These are phyloP conservation scores for Ascochyta rabiei DNA, from an alignment of 2,329 filamentous ascomycete genomes.

Conservation along the genomic window DNA sequence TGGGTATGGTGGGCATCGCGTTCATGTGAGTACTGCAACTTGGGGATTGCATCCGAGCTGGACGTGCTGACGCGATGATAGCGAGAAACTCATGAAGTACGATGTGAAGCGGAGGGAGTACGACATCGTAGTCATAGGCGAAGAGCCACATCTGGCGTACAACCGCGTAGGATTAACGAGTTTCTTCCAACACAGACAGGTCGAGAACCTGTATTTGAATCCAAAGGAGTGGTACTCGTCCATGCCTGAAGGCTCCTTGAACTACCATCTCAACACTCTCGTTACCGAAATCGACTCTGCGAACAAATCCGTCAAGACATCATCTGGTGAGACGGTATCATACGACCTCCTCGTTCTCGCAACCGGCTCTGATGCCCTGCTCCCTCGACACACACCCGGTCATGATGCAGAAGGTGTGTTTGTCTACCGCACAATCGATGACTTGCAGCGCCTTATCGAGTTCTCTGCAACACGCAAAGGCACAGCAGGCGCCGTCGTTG, in stretches of 20 bases:
- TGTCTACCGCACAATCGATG: constrained; percentile 85
- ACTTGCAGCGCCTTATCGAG: constrained; percentile 76
- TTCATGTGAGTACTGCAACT: constrained; percentile 72
- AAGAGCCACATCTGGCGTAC: constrained; percentile 86
- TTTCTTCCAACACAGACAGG: constrained; percentile 84
- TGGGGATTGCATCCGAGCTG: not conserved
- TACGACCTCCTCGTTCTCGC: constrained; percentile 86
- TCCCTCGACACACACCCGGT: constrained; percentile 74
- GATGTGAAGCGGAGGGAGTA: constrained; percentile 78
- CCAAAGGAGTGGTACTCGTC: constrained; percentile 79
- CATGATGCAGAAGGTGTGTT: constrained; percentile 84
- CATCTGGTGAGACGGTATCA: constrained; percentile 69
- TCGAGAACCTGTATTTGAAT: constrained; percentile 89
- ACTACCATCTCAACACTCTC: constrained; percentile 75
- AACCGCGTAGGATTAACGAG: constrained; percentile 88
- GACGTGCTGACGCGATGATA: constrained; percentile 46
- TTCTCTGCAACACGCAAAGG: constrained; percentile 72
- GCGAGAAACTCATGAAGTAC: constrained; percentile 87
- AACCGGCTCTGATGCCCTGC: constrained; percentile 82
- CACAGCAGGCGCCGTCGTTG: constrained; percentile 76
- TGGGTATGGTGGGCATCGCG: constrained; percentile 90
- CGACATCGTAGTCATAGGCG: constrained; percentile 82
- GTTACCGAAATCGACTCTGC: constrained; percentile 71
- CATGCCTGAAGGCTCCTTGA: constrained; percentile 70
- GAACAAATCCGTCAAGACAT: constrained; percentile 71